Base-by-base conservation (phyloP, 139 green algal species). In the Micractinium conductrix region DNA sequence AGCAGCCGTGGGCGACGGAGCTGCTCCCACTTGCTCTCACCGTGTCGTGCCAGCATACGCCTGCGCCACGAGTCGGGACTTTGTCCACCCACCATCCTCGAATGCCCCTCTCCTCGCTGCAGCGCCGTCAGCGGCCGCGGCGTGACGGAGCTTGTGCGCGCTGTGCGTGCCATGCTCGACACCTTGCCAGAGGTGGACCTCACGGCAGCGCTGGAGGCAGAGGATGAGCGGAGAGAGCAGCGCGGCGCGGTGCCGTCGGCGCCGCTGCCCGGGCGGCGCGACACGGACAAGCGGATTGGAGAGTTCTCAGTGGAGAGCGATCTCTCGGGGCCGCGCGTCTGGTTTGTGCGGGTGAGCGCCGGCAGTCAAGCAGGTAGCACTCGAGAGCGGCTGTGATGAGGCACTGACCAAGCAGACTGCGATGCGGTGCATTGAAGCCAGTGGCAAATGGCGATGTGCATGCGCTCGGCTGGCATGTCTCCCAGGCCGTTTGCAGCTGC, bases 291-390 rank as follows among this genome's bases (percentile, higher is more conserved):
- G 0, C 81, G 87, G 37, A 88, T 98, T 22, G 92, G 96, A 58
- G 89, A 96, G 28, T 99, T 97, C 83, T 79, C 38, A 2, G 88
- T 98, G 0, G 81, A 93, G 60, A 43, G 63, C 16, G 85, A 93
- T 37, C 55, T 87, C 45, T 48, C 44, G 42, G 79, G 70, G 45
- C 84, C 62, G n/a, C 83, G 89, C 37, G 48, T 89, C 58, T 93
- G 67, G 55, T 70, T 38, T n/a, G 79, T 92, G 28, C 33, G 74
- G 71, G 65, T 87, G 73, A 19, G 85, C 9, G 1, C 5, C 19
- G 24, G 67, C 17, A 4, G 67, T 30, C 8, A 17, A 28, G 35
- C 35, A 4, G 17, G 8, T 3, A 1, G 35, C 35, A 35, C 17
- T 28, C 12, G 35, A 48, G 21, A 48, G 19, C 28, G 37, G 62